These are phyloP conservation scores for Coprinellus micaceus DNA, from an alignment of 768 basidiomycete species.

Conservation along the genomic window DNA sequence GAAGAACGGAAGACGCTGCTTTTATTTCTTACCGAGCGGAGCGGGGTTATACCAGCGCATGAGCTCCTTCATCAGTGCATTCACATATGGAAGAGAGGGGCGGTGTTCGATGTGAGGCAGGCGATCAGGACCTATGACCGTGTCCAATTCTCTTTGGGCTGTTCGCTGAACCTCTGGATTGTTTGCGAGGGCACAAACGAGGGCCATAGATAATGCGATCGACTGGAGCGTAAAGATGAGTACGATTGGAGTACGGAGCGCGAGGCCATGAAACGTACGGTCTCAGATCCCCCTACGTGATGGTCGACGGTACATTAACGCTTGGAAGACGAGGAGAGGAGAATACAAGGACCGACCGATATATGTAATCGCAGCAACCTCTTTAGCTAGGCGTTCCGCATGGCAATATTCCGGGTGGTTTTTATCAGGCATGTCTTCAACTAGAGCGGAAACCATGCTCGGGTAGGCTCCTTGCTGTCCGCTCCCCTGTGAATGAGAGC, in stretches of 20 bases:
- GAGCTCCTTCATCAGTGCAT: constrained; percentile 31
- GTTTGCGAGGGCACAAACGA: constrained; percentile 24
- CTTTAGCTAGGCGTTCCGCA: background rate
- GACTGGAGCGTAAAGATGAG: background rate
- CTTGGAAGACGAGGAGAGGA: background rate
- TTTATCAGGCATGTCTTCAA: background rate
- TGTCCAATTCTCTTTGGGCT: constrained; percentile 41
- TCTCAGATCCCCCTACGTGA: background rate
- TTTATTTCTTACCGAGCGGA: constrained; percentile 15
- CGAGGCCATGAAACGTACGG: too few species aligned
- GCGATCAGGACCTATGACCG: constrained; percentile 31
- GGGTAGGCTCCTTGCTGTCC: background rate
- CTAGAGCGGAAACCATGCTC: background rate
- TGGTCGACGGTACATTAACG: too few species aligned
- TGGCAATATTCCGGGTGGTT: background rate
- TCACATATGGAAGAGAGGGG: constrained; percentile 32
- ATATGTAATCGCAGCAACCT: background rate
- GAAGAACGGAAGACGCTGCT: too few species aligned
- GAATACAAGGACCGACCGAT: background rate
- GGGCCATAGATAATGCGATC: constrained; percentile 1
- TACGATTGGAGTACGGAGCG: too few species aligned
- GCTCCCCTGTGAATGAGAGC: too few species aligned
- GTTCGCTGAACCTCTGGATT: constrained; percentile 33
- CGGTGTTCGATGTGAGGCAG: constrained; percentile 29
- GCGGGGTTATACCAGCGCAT: constrained; percentile 19